Evolutionary conservation across 192 early-diverging fungal species (phyloP).

Genomic region (Coemansia sp.): DNA sequence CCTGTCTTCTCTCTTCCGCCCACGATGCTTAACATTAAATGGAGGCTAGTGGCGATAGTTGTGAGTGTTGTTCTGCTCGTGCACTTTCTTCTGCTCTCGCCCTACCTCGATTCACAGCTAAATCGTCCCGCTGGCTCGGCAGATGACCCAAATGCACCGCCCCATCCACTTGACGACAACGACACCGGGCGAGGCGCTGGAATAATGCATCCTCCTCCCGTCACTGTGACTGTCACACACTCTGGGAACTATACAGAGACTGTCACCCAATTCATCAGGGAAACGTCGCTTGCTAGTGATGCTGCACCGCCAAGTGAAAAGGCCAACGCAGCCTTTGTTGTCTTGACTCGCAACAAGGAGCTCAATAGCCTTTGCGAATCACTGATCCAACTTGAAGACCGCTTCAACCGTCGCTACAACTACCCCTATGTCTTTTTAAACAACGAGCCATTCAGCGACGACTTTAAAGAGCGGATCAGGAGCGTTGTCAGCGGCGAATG

Average conservation of each 20-base stretch:
- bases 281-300: conserved; percentile 11
- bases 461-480: conserved; percentile 63
- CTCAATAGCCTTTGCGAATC: conserved; percentile 64
- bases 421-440: conserved; percentile 90
- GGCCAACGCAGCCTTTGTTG: conserved; percentile 71
- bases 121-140: background rate
- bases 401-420: conserved; percentile 72
- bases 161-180: background rate
- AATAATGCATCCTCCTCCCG: conserved; percentile 32
- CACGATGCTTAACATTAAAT: conserved; percentile 45
- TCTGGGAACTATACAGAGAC: conserved; percentile 11
- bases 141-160: conserved; percentile 9
- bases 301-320: conserved; percentile 18
- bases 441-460: conserved; percentile 71
- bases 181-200: conserved; percentile 3
- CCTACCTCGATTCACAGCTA: conserved; percentile 25
- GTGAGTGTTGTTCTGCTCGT: conserved; percentile 30
- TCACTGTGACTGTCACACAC: conserved; percentile 30
- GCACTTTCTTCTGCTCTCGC: conserved; percentile 39
- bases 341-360: conserved; percentile 74
- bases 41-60: conserved; percentile 45
- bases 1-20: conserved; percentile 3
- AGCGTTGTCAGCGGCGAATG: conserved; percentile 37
- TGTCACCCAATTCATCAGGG: conserved; percentile 22
- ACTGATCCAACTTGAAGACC: conserved; percentile 70